Evolutionary conservation across 2,329 filamentous ascomycete genomes (phyloP).

Genomic region (Hymenoscyphus occultus): DNA sequence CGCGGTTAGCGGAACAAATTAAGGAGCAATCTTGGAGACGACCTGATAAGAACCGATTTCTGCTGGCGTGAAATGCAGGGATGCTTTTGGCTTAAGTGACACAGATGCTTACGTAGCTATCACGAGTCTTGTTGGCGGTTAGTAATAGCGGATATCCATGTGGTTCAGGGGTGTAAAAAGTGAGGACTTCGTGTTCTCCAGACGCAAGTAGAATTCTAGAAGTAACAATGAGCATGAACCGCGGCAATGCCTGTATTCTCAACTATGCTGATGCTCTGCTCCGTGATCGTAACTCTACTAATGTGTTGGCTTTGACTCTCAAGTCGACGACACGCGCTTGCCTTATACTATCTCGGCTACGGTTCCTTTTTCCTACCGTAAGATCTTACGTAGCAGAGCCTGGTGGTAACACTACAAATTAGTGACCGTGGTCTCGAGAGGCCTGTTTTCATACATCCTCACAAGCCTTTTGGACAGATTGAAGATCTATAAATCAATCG

Average conservation of each 20-base stretch:
- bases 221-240: background rate
- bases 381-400: no score
- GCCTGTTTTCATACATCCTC: no score
- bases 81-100: background rate
- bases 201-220: background rate
- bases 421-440: no score
- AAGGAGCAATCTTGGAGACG: background rate
- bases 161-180: slow-evolving; percentile 1
- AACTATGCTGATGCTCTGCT: background rate
- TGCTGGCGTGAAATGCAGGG: slow-evolving; percentile 2
- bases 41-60: background rate
- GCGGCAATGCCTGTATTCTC: background rate
- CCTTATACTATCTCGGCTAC: no score
- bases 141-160: slow-evolving; percentile 3
- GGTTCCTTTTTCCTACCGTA: no score
- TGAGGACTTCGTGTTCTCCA: background rate
- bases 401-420: no score
- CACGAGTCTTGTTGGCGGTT: slow-evolving; percentile 1
- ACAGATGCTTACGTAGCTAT: background rate
- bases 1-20: slow-evolving; percentile 37
- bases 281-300: no score
- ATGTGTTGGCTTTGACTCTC: no score
- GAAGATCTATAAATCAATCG: no score
- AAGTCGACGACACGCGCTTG: no score
- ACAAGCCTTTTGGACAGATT: no score